These are phyloP conservation scores for Capsicum pubescens DNA, from an alignment of 257 asterid species.

Conservation along the genomic window DNA sequence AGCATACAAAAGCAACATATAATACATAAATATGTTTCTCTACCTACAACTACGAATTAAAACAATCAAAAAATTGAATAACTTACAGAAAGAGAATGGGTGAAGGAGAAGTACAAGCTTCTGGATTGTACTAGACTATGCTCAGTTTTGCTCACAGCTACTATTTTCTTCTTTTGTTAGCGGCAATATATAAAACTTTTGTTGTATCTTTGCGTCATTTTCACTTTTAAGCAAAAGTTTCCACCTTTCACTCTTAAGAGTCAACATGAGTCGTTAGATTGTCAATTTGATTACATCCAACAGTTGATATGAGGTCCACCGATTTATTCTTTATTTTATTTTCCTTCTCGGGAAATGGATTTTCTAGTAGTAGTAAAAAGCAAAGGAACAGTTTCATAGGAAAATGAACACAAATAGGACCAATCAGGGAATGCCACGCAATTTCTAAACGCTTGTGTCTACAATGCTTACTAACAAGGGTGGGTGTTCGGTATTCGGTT, in stretches of 20 bases:
- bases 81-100: constrained; percentile 20
- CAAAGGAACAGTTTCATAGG: background rate
- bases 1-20: background rate
- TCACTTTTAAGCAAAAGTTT: constrained; percentile 27
- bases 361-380: background rate
- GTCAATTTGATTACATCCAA: constrained; percentile 15
- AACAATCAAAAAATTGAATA: background rate
- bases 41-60: background rate
- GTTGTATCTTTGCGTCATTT: background rate
- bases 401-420: background rate
- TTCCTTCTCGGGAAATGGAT: background rate
- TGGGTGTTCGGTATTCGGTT: too few relatives aligned
- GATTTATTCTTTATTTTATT: background rate
- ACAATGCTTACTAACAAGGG: background rate
- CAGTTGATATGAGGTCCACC: constrained; percentile 4
- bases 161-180: background rate
- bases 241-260: constrained; percentile 12
- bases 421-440: background rate
- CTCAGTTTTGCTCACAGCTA: background rate
- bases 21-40: background rate
- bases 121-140: background rate
- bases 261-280: constrained; percentile 43
- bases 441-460: background rate
- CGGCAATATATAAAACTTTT: background rate
- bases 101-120: constrained; percentile 22